phyloP scores from a whole-genome alignment of 495 filamentous ascomycete genomes.

The Xylaria telfairii region DNA sequence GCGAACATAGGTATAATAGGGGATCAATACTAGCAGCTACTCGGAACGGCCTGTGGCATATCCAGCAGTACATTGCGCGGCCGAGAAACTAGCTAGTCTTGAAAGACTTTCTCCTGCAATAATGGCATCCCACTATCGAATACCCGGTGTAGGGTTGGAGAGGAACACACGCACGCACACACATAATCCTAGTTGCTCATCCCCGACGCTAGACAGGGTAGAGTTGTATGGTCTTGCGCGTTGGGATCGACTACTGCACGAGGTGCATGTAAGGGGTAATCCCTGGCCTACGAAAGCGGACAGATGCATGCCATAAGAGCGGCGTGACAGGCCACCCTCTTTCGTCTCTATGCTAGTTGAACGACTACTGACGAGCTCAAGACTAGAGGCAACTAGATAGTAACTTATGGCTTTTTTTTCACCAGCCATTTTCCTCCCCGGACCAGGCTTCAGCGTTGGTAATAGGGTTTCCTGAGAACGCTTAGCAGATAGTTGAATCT shows the following conservation, averaged over 20 bases:
- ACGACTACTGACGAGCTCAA: background rate
- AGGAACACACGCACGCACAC: background rate
- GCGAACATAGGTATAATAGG: background rate
- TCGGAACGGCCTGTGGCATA: background rate
- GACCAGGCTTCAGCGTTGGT: background rate
- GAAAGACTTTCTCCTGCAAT: conserved; percentile 3
- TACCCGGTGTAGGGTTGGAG: background rate
- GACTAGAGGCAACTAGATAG: background rate
- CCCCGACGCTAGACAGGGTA: conserved; percentile 14
- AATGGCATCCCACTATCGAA: background rate
- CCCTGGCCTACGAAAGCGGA: conserved; percentile 12
- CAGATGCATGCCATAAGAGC: conserved; percentile 17
- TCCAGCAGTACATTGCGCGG: background rate
- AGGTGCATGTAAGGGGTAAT: conserved; percentile 19
- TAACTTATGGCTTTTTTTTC: background rate
- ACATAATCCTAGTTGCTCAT: conserved; percentile 15
- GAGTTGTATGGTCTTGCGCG: conserved; percentile 17
- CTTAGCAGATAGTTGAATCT: background rate
- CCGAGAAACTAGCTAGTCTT: background rate
- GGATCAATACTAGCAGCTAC: background rate
- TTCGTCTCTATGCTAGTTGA: background rate
- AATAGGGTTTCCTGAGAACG: background rate
- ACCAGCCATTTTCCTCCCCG: background rate
- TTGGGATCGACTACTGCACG: conserved; percentile 23
- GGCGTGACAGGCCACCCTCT: background rate